Evolutionary conservation across 2,329 filamentous ascomycete species (phyloP).

Genomic region (Neophaeococcomyces aloes): DNA sequence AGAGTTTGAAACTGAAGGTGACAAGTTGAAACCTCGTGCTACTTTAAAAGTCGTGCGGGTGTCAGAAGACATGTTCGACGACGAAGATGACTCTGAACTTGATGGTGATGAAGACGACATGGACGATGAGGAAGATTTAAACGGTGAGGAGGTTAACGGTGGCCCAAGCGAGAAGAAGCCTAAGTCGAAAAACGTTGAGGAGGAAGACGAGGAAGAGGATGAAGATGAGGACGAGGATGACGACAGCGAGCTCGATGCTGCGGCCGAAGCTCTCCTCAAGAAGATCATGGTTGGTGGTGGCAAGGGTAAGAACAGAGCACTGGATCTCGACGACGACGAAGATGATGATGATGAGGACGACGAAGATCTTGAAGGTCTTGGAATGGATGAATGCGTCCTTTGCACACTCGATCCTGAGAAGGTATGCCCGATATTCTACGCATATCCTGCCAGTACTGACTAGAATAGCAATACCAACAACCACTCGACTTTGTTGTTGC

Average conservation of each 20-base stretch:
- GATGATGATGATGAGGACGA: constrained; percentile 49
- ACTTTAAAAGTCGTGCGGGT: constrained; percentile 86
- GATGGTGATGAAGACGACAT: constrained; percentile 57
- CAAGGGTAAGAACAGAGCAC: constrained; percentile 58
- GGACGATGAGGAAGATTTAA: constrained; percentile 38
- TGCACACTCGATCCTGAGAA: constrained; percentile 91
- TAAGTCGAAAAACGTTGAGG: constrained; percentile 28
- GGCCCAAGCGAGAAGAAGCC: constrained; percentile 23
- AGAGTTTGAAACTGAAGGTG: constrained; percentile 53
- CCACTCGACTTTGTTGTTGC: constrained; percentile 83
- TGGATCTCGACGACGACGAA: constrained; percentile 51
- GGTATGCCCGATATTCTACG: constrained; percentile 44
- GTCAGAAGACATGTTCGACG: constrained; percentile 48
- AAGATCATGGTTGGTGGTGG: constrained; percentile 42
- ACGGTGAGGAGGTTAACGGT: constrained; percentile 38
- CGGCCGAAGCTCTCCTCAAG: constrained; percentile 38
- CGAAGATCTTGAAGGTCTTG: constrained; percentile 46
- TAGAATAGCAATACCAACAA: constrained; percentile 76
- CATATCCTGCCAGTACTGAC: constrained; percentile 6
- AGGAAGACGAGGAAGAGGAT: constrained; percentile 46
- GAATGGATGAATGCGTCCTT: constrained; percentile 81
- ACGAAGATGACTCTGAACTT: constrained; percentile 46
- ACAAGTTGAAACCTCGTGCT: constrained; percentile 55
- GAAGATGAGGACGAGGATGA: constrained; percentile 66
- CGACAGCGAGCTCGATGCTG: constrained; percentile 44